Evolutionary conservation across 1,284 basidiomycete genomes (phyloP).

Genomic region (Kwoniella shivajii): DNA sequence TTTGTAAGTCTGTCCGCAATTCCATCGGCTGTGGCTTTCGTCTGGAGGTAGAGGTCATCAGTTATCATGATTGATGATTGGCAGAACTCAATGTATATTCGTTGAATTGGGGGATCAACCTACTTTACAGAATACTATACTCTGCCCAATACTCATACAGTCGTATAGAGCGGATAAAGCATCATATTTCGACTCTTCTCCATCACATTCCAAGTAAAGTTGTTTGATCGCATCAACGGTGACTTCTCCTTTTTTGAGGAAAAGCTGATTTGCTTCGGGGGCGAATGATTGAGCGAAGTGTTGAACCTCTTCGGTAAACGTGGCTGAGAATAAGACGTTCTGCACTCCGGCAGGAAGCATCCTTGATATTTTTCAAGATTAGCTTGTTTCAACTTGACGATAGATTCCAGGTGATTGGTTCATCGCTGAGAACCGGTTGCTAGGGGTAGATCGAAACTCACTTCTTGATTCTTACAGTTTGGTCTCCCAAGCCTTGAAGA

Average conservation of each 20-base stretch:
- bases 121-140: conserved; percentile 94
- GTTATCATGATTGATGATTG: too few relatives aligned
- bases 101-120: too few relatives aligned
- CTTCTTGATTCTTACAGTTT: conserved; percentile 94
- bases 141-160: conserved; percentile 90
- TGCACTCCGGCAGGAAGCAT: conserved; percentile 61
- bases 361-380: conserved; percentile 19
- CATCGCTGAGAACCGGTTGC: neutral
- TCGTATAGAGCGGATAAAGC: conserved; percentile 90
- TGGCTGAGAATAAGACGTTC: conserved; percentile 96
- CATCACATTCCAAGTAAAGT: conserved; percentile 93
- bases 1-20: conserved; percentile 87
- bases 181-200: conserved; percentile 93
- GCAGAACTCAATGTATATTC: too few relatives aligned
- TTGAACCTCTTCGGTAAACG: conserved; percentile 92
- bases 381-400: neutral
- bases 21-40: conserved; percentile 84
- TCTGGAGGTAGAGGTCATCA: neutral
- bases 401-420: conserved; percentile 5
- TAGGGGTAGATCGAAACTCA: conserved; percentile 52
- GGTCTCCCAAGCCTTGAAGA: conserved; percentile 93
- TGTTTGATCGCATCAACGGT: conserved; percentile 94
- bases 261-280: conserved; percentile 93
- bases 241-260: conserved; percentile 90
- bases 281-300: conserved; percentile 89